Base-by-base conservation (phyloP, 2,329 filamentous ascomycete genomes). In the Paracoccidioides brasiliensis region DNA sequence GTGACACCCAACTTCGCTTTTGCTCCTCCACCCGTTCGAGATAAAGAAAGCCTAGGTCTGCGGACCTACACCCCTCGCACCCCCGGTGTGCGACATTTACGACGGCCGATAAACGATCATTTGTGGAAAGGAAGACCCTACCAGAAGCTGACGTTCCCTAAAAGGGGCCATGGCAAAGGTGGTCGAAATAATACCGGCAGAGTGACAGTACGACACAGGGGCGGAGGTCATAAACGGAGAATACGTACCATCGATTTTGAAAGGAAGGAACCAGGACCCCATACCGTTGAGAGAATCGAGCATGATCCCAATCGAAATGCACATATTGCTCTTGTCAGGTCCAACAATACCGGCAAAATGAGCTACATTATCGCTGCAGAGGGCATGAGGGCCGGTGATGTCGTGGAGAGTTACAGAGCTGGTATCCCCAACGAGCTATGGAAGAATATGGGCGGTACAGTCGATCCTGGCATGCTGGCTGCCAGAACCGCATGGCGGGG, bases 351-450 rank as follows among this genome's bases (percentile, higher is more conserved):
- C 0, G 80, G 83, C 10, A 80, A 79, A 62, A 84, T 93, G 73
- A 88, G 84, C 61, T 98, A 98, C 71, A 95, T 98, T 61, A 78
- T 98, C 57, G 93, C 93, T n/a, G 82, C 93, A 0, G 93, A 98
- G 63, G 93, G 93, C 9, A 85, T 96, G 82, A 80, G 91, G 59
- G 88, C 87, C 4, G 94, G 94, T 42, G 93, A 98, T 69, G 78
- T 87, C 30, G 84, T 98, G 14, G 86, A 97, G 75, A 96, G 90
- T 72, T 98, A 93, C 73, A 83, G 90, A 62, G 76, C 84, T 6
- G 94, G 93, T 61, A 93, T 98, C 57, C 93, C 94, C 1, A 78
- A 86, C 60, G 86, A 93, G 60, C 76, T 98, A 55, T 80, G 96
- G 65, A 83, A 86, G 52, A 90, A 84, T 67, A 97, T 98, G 90